Percentiles rank a stretch among this genome's conserved stretches.
Evolutionary conservation across 148 eudicot genomes (phyloP).

Genomic region (Dysphania ambrosioides): DNA sequence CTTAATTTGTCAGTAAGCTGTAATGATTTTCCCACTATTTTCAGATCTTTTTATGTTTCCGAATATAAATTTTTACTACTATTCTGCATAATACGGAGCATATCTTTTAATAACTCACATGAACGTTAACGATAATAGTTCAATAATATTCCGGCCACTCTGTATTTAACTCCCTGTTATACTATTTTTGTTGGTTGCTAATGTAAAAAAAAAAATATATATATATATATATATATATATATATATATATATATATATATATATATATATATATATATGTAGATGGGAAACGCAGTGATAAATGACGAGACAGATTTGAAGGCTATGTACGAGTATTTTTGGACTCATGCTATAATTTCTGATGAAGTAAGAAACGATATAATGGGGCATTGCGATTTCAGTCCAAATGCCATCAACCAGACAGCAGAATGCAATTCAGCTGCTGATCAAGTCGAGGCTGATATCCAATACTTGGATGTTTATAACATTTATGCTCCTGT

Average conservation of each 20-base stretch:
- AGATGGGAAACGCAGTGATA: slow-evolving; percentile 87
- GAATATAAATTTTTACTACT: too few relatives aligned
- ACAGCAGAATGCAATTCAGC: slow-evolving; percentile 34
- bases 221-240: too few relatives aligned
- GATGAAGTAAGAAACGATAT: slow-evolving; percentile 36
- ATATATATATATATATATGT: slow-evolving; percentile 5
- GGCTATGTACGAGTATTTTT: slow-evolving; percentile 65
- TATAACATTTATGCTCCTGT: slow-evolving; percentile 70
- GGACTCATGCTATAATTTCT: slow-evolving; percentile 60
- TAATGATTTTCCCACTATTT: neutral
- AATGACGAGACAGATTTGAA: slow-evolving; percentile 51
- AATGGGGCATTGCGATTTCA: slow-evolving; percentile 42
- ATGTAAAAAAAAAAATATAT: too few relatives aligned
- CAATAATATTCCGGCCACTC: too few relatives aligned
- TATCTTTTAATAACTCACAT: too few relatives aligned
- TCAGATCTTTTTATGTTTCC: too few relatives aligned
- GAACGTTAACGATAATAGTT: too few relatives aligned
- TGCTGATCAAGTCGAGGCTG: slow-evolving; percentile 14
- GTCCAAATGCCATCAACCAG: slow-evolving; percentile 20
- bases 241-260: too few relatives aligned
- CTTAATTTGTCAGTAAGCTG: neutral
- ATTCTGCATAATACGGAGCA: too few relatives aligned
- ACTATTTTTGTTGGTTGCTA: too few relatives aligned
- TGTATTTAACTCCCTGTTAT: too few relatives aligned
- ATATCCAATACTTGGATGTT: slow-evolving; percentile 33